A percentile compares a stretch with the other conserved stretches of the same genome.
Evolutionary conservation across 2,329 filamentous ascomycete genomes (phyloP).

Genomic region (Diatrype stigma): DNA sequence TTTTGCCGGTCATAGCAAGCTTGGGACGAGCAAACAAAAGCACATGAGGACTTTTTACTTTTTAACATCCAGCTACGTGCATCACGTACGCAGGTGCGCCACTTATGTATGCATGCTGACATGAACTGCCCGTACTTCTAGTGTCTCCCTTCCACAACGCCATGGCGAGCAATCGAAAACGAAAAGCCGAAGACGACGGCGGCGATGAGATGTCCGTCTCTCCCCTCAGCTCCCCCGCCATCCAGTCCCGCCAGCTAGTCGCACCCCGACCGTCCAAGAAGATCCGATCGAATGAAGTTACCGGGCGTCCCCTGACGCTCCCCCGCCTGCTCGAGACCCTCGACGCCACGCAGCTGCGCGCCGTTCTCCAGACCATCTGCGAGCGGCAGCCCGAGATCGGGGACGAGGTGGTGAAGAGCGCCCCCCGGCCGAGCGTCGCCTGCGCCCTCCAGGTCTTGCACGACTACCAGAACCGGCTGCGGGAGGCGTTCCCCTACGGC

Average conservation of each 20-base stretch:
- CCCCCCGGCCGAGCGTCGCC: slow-evolving; percentile 80
- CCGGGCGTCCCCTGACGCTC: slow-evolving; percentile 51
- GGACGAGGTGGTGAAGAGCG: slow-evolving; percentile 76
- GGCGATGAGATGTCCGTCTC: slow-evolving; percentile 90
- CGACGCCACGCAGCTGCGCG: slow-evolving; percentile 76
- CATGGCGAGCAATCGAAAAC: slow-evolving; percentile 61
- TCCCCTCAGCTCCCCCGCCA: slow-evolving; percentile 75
- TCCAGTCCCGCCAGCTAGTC: slow-evolving; percentile 63
- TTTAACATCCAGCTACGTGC: no score
- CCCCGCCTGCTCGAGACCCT: slow-evolving; percentile 89
- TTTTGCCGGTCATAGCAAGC: neutral
- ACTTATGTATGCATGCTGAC: no score
- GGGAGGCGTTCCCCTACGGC: slow-evolving; percentile 79
- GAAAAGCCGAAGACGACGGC: slow-evolving; percentile 82
- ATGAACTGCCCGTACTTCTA: slow-evolving; percentile 13
- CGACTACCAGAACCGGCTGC: slow-evolving; percentile 76
- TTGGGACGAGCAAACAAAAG: no score
- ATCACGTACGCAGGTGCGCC: no score
- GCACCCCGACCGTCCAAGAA: slow-evolving; percentile 61
- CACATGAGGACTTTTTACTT: no score
- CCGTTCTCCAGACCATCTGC: slow-evolving; percentile 85
- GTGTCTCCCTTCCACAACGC: slow-evolving; percentile 49
- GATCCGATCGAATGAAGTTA: slow-evolving; percentile 59
- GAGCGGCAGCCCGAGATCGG: slow-evolving; percentile 83
- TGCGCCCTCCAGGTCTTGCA: slow-evolving; percentile 76